Base-by-base conservation (phyloP, 2,329 filamentous ascomycete species). In the Onygenales sp. region DNA sequence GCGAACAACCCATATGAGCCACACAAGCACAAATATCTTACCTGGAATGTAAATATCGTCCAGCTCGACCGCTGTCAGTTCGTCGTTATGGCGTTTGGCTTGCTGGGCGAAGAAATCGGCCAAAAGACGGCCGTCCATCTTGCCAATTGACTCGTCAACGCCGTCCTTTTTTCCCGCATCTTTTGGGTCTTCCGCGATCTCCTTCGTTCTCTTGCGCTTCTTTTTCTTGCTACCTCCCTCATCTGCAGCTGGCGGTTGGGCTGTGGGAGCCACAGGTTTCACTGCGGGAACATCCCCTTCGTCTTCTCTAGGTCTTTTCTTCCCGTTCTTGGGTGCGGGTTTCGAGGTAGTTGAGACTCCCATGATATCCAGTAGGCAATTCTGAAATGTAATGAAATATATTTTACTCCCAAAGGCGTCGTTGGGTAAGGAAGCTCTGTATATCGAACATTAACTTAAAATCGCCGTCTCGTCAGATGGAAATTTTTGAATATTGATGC, bases 61-160 rank as follows among this genome's bases (percentile, higher is more conserved):
- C 35, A 95, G 74, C 71, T 98, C 93, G 42, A 97, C 80, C 0
- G 83, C 75, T 61, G 87, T 95, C 63, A 96, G 70, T 51, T 95
- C 86, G 32, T 81, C 82, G 52, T 89, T 87, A 64, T 92, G 94
- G 27, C 86, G 80, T 59, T 80, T 82, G 51, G 88, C 85, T 65
- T 87, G 82, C 65, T 93, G 85, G 6, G 87, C 87, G 57, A 96
- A 77, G 67, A 95, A 84, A 67, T 96, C 92, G 1, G 91, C 88
- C 46, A 96, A 74, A 43, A 96, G 77, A 59, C 85, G 82, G 56
- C 82, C 85, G 68, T 95, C 89, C 85, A 96, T 91, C 56, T 83
- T 81, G 44, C 83, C 81, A 66, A 96, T 87, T 3, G 87, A 81
- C 59, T 82, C 83, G 71, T 96, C 95, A 60, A 96, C 75, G 6